Conservation (phyloP, 2,329 filamentous ascomycete genomes). For the Arthrinium phaeospermum region DNA sequence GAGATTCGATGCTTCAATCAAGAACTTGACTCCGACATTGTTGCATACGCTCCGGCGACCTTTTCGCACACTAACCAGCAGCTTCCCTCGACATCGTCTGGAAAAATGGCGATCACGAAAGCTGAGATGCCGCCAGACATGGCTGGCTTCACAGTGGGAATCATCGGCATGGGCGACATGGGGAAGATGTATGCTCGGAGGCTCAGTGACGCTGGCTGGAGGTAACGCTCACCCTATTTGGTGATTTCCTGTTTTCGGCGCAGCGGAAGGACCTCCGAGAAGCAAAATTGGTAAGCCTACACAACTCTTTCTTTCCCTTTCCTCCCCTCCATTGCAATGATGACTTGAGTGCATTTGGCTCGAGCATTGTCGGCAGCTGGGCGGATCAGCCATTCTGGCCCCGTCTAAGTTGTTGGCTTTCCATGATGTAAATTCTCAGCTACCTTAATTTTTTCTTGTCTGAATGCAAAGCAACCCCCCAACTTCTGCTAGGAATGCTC, state of each 20-base stretch:
- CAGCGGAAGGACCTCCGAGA: conserved; percentile 30
- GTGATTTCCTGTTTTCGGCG: conserved; percentile 23
- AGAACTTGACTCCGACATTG: conserved; percentile 2
- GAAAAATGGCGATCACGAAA: conserved; percentile 3
- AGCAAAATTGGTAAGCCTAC: conserved; percentile 44
- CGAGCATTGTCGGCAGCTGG: conserved; percentile 80
- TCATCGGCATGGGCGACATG: conserved; percentile 99
- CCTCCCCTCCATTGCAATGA: conserved; percentile 64
- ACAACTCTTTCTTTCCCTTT: conserved; percentile 22
- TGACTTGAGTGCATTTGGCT: conserved; percentile 99
- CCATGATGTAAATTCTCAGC: conserved; percentile 99
- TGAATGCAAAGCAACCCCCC: conserved; percentile 60
- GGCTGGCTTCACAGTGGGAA: conserved; percentile 80
- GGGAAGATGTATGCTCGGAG: conserved; percentile 96
- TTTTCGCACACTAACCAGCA: conserved; percentile 9
- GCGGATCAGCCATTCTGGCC: conserved; percentile 78
- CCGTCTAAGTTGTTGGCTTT: conserved; percentile 67
- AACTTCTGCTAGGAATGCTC: conserved; percentile 27
- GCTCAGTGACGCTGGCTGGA: conserved; percentile 93
- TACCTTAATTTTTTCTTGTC: conserved; percentile 88
- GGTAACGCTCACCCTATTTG: conserved; percentile 63
- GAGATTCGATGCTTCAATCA: neutral
- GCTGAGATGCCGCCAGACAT: conserved; percentile 46
- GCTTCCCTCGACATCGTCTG: neutral
- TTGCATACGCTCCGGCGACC: neutral